Conservation (phyloP, 192 early-diverging fungal genomes). For the Mortierella alpina region DNA sequence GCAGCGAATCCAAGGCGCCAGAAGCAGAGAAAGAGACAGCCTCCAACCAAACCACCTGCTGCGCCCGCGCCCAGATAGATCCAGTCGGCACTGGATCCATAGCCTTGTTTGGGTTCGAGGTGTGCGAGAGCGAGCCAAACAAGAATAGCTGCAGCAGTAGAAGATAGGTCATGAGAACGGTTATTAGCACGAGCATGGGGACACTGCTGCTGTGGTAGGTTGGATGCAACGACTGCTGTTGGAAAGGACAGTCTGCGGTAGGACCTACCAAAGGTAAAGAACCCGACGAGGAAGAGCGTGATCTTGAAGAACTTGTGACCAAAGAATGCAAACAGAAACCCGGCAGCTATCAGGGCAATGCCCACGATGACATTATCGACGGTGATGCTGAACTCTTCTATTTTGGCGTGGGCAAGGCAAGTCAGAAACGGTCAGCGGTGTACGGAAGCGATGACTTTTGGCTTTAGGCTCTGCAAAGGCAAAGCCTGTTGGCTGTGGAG, state of each 20-base stretch:
- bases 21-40: conserved; percentile 68
- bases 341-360: conserved; percentile 69
- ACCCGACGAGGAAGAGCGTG: conserved; percentile 80
- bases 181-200: not conserved
- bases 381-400: conserved; percentile 18
- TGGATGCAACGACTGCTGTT: not conserved
- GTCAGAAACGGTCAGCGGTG: not conserved
- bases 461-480: not conserved
- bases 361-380: conserved; percentile 54
- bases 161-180: not conserved
- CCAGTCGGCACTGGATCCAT: conserved; percentile 44
- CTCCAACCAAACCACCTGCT: conserved; percentile 71
- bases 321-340: conserved; percentile 73
- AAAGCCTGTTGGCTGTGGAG: not conserved
- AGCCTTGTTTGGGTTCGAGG: conserved; percentile 52
- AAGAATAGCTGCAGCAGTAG: conserved; percentile 39
- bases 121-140: conserved; percentile 60
- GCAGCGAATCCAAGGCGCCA: conserved; percentile 77
- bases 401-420: not conserved
- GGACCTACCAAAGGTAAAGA: conserved; percentile 69
- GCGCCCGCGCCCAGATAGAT: conserved; percentile 67
- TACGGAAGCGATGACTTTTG: not conserved
- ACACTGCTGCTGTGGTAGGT: not conserved
- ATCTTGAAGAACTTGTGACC: conserved; percentile 71
- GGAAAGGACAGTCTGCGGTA: conserved; percentile 13